Conservation (phyloP, 305 asterid genomes). For the Plantago coronopus region DNA sequence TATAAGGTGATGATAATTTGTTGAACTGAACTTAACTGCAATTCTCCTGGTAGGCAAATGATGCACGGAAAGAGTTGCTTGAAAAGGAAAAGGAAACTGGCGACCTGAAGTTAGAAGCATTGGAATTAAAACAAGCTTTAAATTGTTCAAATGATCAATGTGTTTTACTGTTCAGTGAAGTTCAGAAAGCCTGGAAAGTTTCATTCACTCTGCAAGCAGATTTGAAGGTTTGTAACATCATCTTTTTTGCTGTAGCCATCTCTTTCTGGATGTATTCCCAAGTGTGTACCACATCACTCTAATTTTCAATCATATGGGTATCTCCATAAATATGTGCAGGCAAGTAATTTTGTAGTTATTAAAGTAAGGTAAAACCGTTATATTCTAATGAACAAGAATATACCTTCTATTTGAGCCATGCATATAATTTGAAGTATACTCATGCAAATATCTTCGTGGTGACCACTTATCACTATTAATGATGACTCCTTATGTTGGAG, state of each 20-base stretch:
- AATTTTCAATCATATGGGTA: constrained; percentile 8
- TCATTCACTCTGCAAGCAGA: constrained; percentile 89
- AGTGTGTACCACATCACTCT: constrained; percentile 10
- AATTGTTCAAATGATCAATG: constrained; percentile 87
- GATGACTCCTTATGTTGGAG: constrained; percentile 5
- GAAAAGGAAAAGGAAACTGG: constrained; percentile 80
- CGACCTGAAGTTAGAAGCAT: constrained; percentile 66
- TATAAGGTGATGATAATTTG: constrained; percentile 10
- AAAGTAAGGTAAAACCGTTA: constrained; percentile 10
- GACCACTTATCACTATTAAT: neutral
- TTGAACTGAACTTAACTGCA: constrained; percentile 26
- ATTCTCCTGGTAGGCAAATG: constrained; percentile 71
- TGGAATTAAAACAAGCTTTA: constrained; percentile 62
- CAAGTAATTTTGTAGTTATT: no score
- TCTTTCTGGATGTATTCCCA: constrained; percentile 15
- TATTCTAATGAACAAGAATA: neutral
- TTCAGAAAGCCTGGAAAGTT: constrained; percentile 98
- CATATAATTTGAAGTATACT: constrained; percentile 6
- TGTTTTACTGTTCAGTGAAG: constrained; percentile 89
- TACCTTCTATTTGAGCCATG: constrained; percentile 7
- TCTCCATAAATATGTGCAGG: constrained; percentile 9
- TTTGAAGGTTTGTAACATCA: constrained; percentile 65
- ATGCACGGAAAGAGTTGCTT: constrained; percentile 83
- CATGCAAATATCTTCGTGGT: constrained; percentile 14
- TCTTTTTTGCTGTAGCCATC: constrained; percentile 16